phyloP scores from a whole-genome alignment of 768 basidiomycete species.

The Pleurotus cornucopiae region DNA sequence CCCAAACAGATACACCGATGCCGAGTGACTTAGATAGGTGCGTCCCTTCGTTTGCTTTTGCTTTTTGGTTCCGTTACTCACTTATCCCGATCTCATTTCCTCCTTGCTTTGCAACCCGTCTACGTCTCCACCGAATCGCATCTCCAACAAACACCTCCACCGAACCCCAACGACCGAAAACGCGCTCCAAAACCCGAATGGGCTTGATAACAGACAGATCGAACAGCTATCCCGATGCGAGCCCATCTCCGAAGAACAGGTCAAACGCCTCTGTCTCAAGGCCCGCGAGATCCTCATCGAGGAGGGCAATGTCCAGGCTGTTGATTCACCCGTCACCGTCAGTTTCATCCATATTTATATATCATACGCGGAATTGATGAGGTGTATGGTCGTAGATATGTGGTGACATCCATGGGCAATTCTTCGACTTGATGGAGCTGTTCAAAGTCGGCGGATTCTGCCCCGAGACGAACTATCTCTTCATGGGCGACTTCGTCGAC shows the following conservation, averaged over 20 bases:
- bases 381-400: slow-evolving; percentile 52
- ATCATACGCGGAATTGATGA: background rate
- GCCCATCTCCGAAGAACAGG: slow-evolving; percentile 92
- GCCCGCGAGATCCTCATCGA: slow-evolving; percentile 96
- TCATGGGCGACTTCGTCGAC: slow-evolving; percentile 99
- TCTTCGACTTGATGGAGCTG: slow-evolving; percentile 94
- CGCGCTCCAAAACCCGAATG: no score
- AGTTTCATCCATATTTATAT: slow-evolving; percentile 19
- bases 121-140: no score
- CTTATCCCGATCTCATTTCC: no score
- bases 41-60: slow-evolving; percentile 1
- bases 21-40: slow-evolving; percentile 23
- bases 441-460: slow-evolving; percentile 92
- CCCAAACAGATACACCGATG: slow-evolving; percentile 9
- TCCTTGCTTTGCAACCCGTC: no score
- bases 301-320: slow-evolving; percentile 94
- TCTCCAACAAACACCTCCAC: no score
- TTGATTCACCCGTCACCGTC: slow-evolving; percentile 95
- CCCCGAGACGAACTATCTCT: slow-evolving; percentile 91
- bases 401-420: slow-evolving; percentile 97
- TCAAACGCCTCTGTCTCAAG: slow-evolving; percentile 92
- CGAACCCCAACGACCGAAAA: no score
- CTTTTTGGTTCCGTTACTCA: no score
- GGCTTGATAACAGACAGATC: slow-evolving; percentile 67
- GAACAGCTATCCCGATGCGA: slow-evolving; percentile 92